Evolutionary conservation across 2,329 filamentous ascomycete species (phyloP), one percentile per base, ranked within the genome.

Genomic region (Uncinocarpus reesii): DNA sequence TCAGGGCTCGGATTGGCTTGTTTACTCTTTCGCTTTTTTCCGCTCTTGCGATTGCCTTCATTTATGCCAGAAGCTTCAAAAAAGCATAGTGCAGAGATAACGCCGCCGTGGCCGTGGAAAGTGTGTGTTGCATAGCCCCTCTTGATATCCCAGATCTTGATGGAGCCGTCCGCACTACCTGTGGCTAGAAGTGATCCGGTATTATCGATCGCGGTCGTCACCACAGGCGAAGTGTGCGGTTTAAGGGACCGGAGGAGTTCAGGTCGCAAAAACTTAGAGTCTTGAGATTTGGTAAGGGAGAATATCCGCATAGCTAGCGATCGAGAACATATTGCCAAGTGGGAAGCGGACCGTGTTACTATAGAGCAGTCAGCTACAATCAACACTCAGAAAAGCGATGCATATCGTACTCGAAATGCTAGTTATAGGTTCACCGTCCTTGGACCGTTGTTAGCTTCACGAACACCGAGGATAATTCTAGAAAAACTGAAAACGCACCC

Each of bases 291-390:
- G 44, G 76, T 75, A 21, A 98, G 73, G 15, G 83, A 70, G 68
- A 86, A 96, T 56, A 96, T 88, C 61, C 86, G 84, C 88, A 96
- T 93, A 5, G 88, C 89, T 47, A 95, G 75, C n/a, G 90, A 96
- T 56, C 90, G 82, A 15, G 92, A 98, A 71, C 89, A 96, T 57
- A 93, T 72, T 55, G 95, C 81, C 48, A 96, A 77, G 65, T 95
- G 87, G 21, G 86, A 88, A 7, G 81, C 87, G 52, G 85, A 86
- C 0, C 89, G 88, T 0, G 90, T 93, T 57, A 98, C 84, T 87
- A 54, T 47, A n/a, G 8, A 29, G 15, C 15, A 13, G 11, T 54
- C 36, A 41, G 47, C 34, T 55, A 7, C 56, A 55, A 42, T 36
- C 42, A 23, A 29, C 16, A 3, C 36, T 34, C 34, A 38, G 42